A percentile compares a stretch with the other conserved stretches of the same genome.
Conservation (phyloP, 1,139 yeast species). For the Saccharomyces hybrid region DNA sequence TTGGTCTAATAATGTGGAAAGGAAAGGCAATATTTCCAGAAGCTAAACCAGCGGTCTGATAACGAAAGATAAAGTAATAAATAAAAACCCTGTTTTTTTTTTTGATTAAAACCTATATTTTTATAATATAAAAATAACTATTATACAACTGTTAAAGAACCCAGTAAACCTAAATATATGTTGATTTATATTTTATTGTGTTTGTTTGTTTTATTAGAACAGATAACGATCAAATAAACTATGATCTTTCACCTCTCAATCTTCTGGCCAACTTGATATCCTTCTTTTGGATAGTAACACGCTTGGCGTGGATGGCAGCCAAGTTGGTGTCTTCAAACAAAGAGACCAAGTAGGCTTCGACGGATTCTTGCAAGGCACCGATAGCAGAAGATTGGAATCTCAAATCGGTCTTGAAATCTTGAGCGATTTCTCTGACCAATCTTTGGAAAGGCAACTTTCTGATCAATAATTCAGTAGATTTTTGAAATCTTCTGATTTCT, state of each 20-base stretch:
- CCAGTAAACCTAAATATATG: not conserved
- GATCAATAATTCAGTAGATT: constrained; percentile 89
- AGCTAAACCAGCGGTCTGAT: not conserved
- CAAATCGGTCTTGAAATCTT: constrained; percentile 94
- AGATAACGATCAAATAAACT: constrained; percentile 14
- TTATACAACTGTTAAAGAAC: constrained; percentile 1
- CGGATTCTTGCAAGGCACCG: constrained; percentile 97
- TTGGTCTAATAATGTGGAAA: not conserved
- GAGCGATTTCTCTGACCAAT: constrained; percentile 95
- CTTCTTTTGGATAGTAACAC: constrained; percentile 98
- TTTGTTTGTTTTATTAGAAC: not conserved
- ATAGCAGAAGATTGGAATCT: constrained; percentile 97
- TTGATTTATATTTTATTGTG: not conserved
- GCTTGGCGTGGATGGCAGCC: constrained; percentile 98
- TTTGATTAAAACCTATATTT: not conserved
- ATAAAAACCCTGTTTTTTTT: not conserved
- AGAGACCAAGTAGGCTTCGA: constrained; percentile 89
- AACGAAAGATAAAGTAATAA: not conserved
- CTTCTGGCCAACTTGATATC: constrained; percentile 98
- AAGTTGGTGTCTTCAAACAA: constrained; percentile 92
- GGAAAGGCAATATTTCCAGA: not conserved
- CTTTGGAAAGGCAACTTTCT: constrained; percentile 98
- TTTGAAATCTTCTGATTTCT: constrained; percentile 98
- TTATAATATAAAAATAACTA: not conserved
- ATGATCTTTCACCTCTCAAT: constrained; percentile 93